Percentiles rank a stretch among this genome's conserved stretches.
Conservation (phyloP, 2,329 filamentous ascomycete species). For the Claviceps cyperi region DNA sequence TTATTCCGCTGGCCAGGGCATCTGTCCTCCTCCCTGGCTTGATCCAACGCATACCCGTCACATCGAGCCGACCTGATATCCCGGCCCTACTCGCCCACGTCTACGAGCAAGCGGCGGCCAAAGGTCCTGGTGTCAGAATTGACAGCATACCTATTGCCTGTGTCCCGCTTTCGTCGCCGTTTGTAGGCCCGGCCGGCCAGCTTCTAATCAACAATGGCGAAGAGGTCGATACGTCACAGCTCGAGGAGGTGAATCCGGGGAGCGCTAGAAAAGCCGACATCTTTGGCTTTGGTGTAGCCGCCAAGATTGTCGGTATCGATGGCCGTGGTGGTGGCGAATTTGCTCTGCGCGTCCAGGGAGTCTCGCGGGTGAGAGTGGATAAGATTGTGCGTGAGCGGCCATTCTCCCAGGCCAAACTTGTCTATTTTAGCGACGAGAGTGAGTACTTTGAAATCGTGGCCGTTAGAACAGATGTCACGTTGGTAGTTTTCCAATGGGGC, state of each 20-base stretch:
- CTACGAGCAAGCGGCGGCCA: constrained; percentile 60
- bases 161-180: constrained; percentile 66
- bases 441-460: constrained; percentile 12
- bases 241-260: constrained; percentile 39
- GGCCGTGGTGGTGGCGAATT: constrained; percentile 63
- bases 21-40: constrained; percentile 76
- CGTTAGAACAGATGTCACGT: not conserved
- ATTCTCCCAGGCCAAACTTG: constrained; percentile 73
- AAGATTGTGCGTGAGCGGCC: constrained; percentile 54
- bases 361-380: constrained; percentile 61
- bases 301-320: constrained; percentile 65
- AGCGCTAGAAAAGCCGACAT: constrained; percentile 56
- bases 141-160: constrained; percentile 69
- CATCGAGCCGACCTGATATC: constrained; percentile 68
- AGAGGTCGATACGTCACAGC: constrained; percentile 27
- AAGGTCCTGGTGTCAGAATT: constrained; percentile 48
- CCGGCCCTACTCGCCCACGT: constrained; percentile 75
- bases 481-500: not conserved
- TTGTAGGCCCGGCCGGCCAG: constrained; percentile 61
- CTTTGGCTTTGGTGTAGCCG: constrained; percentile 69
- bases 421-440: constrained; percentile 56
- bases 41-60: constrained; percentile 70
- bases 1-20: constrained; percentile 71
- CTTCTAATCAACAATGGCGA: constrained; percentile 54
- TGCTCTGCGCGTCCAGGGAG: constrained; percentile 73